These are phyloP conservation scores for Aphanomyces invadans DNA, from an alignment of 352 stramenopile genomes.

Conservation along the genomic window DNA sequence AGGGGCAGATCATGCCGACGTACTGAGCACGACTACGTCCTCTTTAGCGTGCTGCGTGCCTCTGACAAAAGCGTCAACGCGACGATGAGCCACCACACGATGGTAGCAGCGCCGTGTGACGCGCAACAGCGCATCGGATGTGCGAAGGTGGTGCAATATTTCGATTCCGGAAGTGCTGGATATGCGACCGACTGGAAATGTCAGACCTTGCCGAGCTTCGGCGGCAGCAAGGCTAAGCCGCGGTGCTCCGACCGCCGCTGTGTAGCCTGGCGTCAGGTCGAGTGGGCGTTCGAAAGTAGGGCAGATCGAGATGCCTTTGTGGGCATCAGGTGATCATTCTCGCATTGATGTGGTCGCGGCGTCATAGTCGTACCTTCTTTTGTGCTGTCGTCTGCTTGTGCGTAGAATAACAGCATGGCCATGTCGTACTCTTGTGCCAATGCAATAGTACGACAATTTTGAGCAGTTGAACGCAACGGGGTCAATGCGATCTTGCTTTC, in stretches of 20 bases:
- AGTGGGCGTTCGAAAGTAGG: neutral
- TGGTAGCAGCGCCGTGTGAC: neutral
- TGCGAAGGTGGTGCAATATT: neutral
- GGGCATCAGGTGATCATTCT: neutral
- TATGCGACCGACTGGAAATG: neutral
- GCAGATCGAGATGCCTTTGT: neutral
- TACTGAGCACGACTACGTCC: neutral
- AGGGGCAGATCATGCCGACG: neutral
- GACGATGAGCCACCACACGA: neutral
- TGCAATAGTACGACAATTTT: conserved; percentile 4
- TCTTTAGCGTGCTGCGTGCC: neutral
- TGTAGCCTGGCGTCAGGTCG: conserved; percentile 1
- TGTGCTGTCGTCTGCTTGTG: too few species aligned
- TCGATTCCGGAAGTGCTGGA: neutral
- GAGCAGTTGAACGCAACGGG: neutral
- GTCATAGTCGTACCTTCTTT: too few species aligned
- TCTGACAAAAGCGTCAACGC: neutral
- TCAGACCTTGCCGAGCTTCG: neutral
- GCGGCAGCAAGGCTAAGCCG: conserved; percentile 3
- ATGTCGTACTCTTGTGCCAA: neutral
- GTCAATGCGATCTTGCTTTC: neutral
- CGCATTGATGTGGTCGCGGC: too few species aligned
- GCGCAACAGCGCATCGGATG: neutral
- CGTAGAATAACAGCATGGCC: neutral
- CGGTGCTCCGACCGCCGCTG: neutral